phyloP scores from a whole-genome alignment of 768 basidiomycete species.

The Leucosporidium yakuticum region DNA sequence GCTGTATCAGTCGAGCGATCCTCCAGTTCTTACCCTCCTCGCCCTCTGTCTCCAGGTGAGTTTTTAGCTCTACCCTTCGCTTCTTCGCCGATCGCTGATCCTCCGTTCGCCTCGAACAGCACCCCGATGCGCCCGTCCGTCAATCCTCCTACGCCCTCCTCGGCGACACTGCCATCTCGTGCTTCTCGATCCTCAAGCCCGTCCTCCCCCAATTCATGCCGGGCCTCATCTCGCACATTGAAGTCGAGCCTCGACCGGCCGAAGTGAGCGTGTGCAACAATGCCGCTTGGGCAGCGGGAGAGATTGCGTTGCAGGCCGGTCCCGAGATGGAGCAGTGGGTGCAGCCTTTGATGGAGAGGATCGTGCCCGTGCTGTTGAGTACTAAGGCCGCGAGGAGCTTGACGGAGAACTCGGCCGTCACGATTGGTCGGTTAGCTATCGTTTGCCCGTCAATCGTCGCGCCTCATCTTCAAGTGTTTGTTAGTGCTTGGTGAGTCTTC shows the following conservation, averaged over 20 bases:
- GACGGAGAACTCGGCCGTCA: constrained; percentile 97
- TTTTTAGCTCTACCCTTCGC: too few species aligned
- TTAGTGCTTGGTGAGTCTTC: constrained; percentile 68
- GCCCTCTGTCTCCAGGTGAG: constrained; percentile 73
- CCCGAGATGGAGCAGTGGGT: constrained; percentile 90
- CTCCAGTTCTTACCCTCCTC: constrained; percentile 72
- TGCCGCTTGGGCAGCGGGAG: constrained; percentile 99
- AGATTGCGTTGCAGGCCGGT: constrained; percentile 86
- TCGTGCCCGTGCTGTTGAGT: constrained; percentile 88
- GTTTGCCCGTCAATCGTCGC: constrained; percentile 86
- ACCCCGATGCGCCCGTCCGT: constrained; percentile 89
- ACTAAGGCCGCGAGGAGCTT: constrained; percentile 87
- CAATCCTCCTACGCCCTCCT: constrained; percentile 98
- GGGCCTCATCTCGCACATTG: constrained; percentile 80
- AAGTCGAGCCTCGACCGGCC: constrained; percentile 85
- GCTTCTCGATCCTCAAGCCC: constrained; percentile 77
- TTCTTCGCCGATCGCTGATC: not conserved
- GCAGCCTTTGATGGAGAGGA: constrained; percentile 70
- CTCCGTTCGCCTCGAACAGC: constrained; percentile 43
- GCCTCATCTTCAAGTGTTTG: constrained; percentile 51
- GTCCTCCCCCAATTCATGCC: constrained; percentile 83
- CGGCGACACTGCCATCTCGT: constrained; percentile 95
- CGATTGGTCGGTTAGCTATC: constrained; percentile 89
- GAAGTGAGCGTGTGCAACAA: constrained; percentile 97
- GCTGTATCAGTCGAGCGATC: constrained; percentile 63